Conservation (phyloP, 176 grass and related monocot species). For the Aegilops bicornis region DNA sequence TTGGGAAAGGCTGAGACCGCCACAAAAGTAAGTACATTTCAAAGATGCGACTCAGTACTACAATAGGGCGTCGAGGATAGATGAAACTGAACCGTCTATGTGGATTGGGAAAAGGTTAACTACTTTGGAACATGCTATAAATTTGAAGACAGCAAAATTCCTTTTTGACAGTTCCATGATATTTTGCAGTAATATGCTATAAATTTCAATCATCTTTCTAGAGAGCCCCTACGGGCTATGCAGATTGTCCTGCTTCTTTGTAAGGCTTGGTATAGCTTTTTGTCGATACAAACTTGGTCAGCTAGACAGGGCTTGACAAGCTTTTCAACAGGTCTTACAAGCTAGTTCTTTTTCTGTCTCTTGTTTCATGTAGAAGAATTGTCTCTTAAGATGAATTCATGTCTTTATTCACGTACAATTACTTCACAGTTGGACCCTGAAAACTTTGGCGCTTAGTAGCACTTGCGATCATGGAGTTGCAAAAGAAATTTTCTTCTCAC, state of each 20-base stretch:
- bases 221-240: conserved; percentile 66
- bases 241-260: conserved; percentile 67
- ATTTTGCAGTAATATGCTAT: background rate
- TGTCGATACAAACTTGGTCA: conserved; percentile 90
- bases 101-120: conserved; percentile 90
- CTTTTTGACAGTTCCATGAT: background rate
- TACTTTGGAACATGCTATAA: conserved; percentile 49
- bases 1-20: conserved; percentile 62
- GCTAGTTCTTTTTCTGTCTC: conserved; percentile 29
- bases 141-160: conserved; percentile 32
- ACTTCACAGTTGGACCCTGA: conserved; percentile 77
- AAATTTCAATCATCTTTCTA: conserved; percentile 16
- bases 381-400: background rate
- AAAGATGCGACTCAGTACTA: conserved; percentile 83
- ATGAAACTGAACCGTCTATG: conserved; percentile 78
- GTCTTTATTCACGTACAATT: conserved; percentile 23
- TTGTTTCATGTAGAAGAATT: background rate
- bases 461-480: conserved; percentile 89
- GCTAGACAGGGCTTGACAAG: conserved; percentile 76
- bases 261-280: conserved; percentile 90
- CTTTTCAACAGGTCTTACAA: conserved; percentile 86
- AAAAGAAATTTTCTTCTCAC: conserved; percentile 12
- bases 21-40: conserved; percentile 79
- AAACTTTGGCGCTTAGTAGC: conserved; percentile 86
- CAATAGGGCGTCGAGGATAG: conserved; percentile 91